Evolutionary conservation across 768 basidiomycete genomes (phyloP).

Genomic region (Pleurotus citrinopileatus): DNA sequence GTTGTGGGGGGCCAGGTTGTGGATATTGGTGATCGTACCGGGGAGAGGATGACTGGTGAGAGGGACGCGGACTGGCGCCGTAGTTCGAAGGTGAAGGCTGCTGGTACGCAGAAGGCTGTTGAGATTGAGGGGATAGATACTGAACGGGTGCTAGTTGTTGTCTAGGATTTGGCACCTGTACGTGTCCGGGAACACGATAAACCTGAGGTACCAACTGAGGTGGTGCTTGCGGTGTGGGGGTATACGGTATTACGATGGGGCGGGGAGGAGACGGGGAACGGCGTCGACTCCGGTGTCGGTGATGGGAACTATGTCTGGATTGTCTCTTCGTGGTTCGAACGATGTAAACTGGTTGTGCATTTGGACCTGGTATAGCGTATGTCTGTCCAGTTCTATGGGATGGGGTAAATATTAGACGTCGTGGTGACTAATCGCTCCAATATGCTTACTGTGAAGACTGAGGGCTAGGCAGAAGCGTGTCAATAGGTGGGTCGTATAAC

Average conservation of each 20-base stretch:
- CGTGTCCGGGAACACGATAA: constrained; percentile 13
- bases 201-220: constrained; percentile 5
- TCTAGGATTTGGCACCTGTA: not conserved
- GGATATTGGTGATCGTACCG: not conserved
- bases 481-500: not conserved
- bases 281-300: constrained; percentile 5
- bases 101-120: no score
- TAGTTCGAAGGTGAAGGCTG: not conserved
- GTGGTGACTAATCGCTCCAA: not conserved
- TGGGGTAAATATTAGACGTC: not conserved
- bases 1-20: no score
- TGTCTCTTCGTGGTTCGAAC: not conserved
- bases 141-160: not conserved
- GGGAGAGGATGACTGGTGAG: not conserved
- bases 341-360: not conserved
- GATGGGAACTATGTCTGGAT: not conserved
- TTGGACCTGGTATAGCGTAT: not conserved
- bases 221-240: not conserved
- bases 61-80: not conserved
- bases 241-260: constrained; percentile 4
- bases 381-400: not conserved
- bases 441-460: not conserved
- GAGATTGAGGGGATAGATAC: not conserved
- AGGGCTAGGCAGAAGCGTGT: not conserved
- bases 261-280: constrained; percentile 10